A percentile compares a stretch with the other conserved stretches of the same genome.
phyloP scores from a whole-genome alignment of 352 stramenopile genomes.

The Phytophthora melonis region DNA sequence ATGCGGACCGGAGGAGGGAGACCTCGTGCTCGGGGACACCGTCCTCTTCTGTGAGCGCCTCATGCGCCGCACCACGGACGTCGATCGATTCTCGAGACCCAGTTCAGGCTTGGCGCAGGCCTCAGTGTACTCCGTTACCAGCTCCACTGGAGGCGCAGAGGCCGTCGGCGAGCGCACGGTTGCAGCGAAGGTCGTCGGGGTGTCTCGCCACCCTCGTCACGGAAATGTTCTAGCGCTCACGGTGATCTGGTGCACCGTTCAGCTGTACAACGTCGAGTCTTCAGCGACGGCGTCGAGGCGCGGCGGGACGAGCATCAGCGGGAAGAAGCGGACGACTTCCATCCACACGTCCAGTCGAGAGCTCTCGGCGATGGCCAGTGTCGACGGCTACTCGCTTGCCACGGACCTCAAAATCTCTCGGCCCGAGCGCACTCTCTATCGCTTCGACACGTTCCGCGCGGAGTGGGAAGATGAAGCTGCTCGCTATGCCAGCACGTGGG shows the following conservation, averaged over 20 bases:
- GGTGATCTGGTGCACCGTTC: slow-evolving; percentile 81
- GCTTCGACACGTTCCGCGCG: slow-evolving; percentile 80
- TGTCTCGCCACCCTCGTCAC: slow-evolving; percentile 58
- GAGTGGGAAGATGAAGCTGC: slow-evolving; percentile 80
- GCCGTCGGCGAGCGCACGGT: slow-evolving; percentile 76
- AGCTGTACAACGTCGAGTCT: slow-evolving; percentile 70
- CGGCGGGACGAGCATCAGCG: slow-evolving; percentile 28
- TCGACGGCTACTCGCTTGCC: slow-evolving; percentile 42
- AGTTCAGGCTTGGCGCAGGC: slow-evolving; percentile 19
- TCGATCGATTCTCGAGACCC: slow-evolving; percentile 36
- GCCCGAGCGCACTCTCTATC: slow-evolving; percentile 69
- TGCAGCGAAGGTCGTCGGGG: slow-evolving; percentile 67
- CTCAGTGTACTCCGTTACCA: slow-evolving; percentile 67
- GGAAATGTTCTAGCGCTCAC: slow-evolving; percentile 68
- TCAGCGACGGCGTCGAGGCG: slow-evolving; percentile 31
- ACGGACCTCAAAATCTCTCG: slow-evolving; percentile 75
- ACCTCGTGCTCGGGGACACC: slow-evolving; percentile 89
- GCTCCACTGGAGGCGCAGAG: slow-evolving; percentile 41
- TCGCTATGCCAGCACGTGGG: slow-evolving; percentile 63
- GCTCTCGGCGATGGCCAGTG: slow-evolving; percentile 39
- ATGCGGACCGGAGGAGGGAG: slow-evolving; percentile 68
- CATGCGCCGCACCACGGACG: slow-evolving; percentile 50
- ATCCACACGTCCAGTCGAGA: slow-evolving; percentile 35
- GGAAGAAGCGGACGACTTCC: slow-evolving; percentile 35
- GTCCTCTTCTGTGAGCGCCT: slow-evolving; percentile 94